These are phyloP conservation scores for Eremothecium cymbalariae DNA, from an alignment of 1,139 yeast genomes.

Conservation along the genomic window DNA sequence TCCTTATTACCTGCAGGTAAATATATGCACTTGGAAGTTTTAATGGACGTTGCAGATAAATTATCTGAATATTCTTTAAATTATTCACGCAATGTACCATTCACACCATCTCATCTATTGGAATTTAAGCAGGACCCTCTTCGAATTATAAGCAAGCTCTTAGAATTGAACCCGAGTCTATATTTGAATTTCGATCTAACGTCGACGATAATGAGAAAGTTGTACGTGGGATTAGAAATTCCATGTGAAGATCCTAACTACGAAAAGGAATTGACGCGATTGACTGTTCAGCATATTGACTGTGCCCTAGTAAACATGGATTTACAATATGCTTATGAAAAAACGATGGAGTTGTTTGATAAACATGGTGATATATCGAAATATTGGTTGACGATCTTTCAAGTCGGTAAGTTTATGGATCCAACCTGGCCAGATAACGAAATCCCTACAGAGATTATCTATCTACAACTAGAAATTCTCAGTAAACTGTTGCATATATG, in stretches of 20 bases:
- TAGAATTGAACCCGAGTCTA: constrained; percentile 50
- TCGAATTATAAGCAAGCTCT: constrained; percentile 36
- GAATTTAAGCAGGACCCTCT: constrained; percentile 29
- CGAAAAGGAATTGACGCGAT: constrained; percentile 22
- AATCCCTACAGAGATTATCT: constrained; percentile 30
- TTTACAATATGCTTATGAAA: constrained; percentile 44
- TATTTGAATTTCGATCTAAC: constrained; percentile 44
- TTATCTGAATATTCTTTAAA: constrained; percentile 34
- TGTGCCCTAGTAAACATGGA: constrained; percentile 48
- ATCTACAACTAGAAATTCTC: constrained; percentile 44
- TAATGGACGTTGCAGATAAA: constrained; percentile 33
- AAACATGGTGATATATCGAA: constrained; percentile 23
- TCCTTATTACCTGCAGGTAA: constrained; percentile 32
- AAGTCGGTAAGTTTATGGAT: constrained; percentile 41
- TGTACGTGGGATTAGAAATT: constrained; percentile 33
- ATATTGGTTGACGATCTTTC: constrained; percentile 54
- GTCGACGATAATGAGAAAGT: constrained; percentile 36
- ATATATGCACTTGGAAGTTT: constrained; percentile 30
- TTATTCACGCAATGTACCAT: constrained; percentile 33
- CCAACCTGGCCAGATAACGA: constrained; percentile 40
- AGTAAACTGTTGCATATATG: constrained; percentile 39
- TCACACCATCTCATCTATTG: constrained; percentile 35
- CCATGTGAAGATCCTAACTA: constrained; percentile 12
- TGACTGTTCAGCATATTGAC: constrained; percentile 49
- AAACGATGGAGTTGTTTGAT: constrained; percentile 34